Percentiles rank a stretch among this genome's conserved stretches.
These are phyloP conservation scores for Tirmania nivea DNA, from an alignment of 495 filamentous ascomycete species.

Conservation along the genomic window DNA sequence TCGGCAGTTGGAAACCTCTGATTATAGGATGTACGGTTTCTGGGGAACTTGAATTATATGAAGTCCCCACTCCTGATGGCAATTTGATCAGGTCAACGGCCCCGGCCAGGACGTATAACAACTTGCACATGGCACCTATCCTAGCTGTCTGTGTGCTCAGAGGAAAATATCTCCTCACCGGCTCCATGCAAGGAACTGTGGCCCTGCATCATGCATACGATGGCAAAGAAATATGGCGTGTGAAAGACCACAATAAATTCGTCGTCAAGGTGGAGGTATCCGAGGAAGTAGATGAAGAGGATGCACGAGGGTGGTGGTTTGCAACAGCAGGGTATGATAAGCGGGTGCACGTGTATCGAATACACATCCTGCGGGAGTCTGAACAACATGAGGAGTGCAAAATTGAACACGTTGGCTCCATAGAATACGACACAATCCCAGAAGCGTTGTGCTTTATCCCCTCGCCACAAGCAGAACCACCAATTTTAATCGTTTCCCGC, in stretches of 20 bases:
- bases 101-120: no score
- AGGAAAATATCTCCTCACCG: background rate
- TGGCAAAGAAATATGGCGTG: background rate
- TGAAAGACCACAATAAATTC: background rate
- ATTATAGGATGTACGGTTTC: no score
- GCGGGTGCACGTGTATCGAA: background rate
- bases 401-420: no score
- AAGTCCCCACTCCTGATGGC: no score
- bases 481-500: conserved; percentile 33
- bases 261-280: background rate
- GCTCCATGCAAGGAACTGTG: background rate
- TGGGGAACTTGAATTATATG: no score
- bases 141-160: background rate
- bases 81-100: no score
- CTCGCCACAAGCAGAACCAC: conserved; percentile 8
- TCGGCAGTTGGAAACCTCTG: no score
- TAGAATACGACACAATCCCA: no score
- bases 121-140: no score
- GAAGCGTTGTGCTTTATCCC: conserved; percentile 27
- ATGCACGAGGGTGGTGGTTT: background rate
- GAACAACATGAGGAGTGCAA: no score
- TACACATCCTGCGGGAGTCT: background rate
- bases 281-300: background rate
- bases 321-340: background rate
- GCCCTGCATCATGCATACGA: background rate